phyloP scores from a whole-genome alignment of 2,329 filamentous ascomycete genomes.

The Pseudocercospora fijiensis region DNA sequence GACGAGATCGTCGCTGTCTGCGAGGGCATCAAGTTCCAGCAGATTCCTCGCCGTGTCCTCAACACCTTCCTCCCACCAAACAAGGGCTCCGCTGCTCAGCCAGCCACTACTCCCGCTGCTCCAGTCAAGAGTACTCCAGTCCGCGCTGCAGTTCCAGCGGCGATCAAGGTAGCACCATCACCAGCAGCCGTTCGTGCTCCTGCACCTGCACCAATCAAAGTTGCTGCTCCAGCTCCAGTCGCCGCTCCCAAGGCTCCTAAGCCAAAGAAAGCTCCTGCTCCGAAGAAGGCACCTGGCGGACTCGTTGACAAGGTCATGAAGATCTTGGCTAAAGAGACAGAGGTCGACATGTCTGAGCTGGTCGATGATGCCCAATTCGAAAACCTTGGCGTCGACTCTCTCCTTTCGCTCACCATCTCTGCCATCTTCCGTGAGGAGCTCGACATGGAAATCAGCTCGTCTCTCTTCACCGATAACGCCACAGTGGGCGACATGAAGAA shows the following conservation, averaged over 20 bases:
- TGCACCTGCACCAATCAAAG: constrained; percentile 27
- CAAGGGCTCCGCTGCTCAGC: constrained; percentile 37
- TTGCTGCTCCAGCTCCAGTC: constrained; percentile 25
- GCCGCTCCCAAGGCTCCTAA: constrained; percentile 49
- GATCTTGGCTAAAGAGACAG: constrained; percentile 66
- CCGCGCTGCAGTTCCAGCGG: constrained; percentile 38
- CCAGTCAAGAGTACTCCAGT: constrained; percentile 36
- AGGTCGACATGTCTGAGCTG: constrained; percentile 58
- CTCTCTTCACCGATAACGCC: constrained; percentile 60
- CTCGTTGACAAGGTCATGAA: constrained; percentile 58
- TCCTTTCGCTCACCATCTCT: constrained; percentile 61
- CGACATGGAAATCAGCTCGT: constrained; percentile 58
- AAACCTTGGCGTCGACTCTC: constrained; percentile 62
- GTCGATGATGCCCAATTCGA: constrained; percentile 61
- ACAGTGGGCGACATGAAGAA: constrained; percentile 62
- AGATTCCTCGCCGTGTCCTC: constrained; percentile 64
- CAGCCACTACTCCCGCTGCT: constrained; percentile 40
- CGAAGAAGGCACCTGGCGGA: constrained; percentile 51
- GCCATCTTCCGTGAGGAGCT: constrained; percentile 63
- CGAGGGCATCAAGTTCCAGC: constrained; percentile 64
- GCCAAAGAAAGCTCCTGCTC: constrained; percentile 52
- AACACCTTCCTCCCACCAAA: constrained; percentile 67
- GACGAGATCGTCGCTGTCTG: constrained; percentile 59
- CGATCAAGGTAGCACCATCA: constrained; percentile 27
- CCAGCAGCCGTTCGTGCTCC: constrained; percentile 19